Evolutionary conservation across 2,329 filamentous ascomycete species (phyloP).

Genomic region (Xylaria digitata): DNA sequence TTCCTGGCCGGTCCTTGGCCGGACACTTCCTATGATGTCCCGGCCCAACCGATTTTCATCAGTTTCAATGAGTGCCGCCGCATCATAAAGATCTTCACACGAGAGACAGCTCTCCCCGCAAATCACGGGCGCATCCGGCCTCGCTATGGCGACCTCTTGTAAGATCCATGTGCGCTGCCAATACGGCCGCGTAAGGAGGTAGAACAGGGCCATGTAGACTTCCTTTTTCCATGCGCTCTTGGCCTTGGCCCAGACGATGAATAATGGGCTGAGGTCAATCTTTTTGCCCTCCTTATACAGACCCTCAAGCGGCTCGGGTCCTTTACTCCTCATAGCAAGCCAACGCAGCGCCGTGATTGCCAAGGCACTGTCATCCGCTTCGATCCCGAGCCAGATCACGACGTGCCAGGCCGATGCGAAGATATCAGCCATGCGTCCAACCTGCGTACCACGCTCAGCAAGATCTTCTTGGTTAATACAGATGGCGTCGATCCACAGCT

Average conservation of each 20-base stretch:
- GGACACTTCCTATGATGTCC: too few relatives aligned
- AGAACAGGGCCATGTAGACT: neutral
- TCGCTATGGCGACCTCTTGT: constrained; percentile 7
- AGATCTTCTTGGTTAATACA: constrained; percentile 37
- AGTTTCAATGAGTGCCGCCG: too few relatives aligned
- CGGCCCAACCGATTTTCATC: too few relatives aligned
- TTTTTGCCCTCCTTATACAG: too few relatives aligned
- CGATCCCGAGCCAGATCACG: constrained; percentile 26
- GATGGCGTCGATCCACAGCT: constrained; percentile 36
- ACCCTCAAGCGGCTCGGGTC: too few relatives aligned
- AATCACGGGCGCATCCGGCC: constrained; percentile 1
- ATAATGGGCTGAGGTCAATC: constrained; percentile 3
- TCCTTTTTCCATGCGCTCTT: too few relatives aligned
- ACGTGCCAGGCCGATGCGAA: constrained; percentile 23
- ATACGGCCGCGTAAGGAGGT: neutral
- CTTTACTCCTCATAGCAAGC: neutral
- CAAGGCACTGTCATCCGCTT: neutral
- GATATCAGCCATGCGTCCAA: constrained; percentile 32
- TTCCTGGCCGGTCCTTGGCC: too few relatives aligned
- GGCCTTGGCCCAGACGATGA: neutral
- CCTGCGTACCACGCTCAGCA: constrained; percentile 29
- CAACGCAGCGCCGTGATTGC: neutral
- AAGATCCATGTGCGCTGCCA: constrained; percentile 9
- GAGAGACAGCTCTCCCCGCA: neutral
- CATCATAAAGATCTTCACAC: too few relatives aligned